These are phyloP conservation scores for Aspergillus cejpii DNA, from an alignment of 2,329 filamentous ascomycete genomes.

Conservation along the genomic window DNA sequence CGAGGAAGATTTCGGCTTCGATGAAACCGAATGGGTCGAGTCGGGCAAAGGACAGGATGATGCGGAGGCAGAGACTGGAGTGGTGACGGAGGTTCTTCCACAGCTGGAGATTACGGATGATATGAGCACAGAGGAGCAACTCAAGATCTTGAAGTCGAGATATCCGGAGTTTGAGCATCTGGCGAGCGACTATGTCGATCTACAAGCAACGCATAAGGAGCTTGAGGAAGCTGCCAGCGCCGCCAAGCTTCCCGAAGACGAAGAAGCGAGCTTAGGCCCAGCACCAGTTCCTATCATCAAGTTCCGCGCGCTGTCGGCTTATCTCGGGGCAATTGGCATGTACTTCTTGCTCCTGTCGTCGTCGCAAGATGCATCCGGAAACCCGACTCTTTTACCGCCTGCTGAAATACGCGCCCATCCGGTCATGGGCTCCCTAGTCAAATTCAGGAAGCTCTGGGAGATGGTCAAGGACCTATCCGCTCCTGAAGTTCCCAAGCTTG, in stretches of 20 bases:
- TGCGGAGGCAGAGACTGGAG: conserved; percentile 45
- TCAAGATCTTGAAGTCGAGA: conserved; percentile 66
- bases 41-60: conserved; percentile 43
- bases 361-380: conserved; percentile 53
- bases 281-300: conserved; percentile 60
- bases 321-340: conserved; percentile 79
- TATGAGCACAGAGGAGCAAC: conserved; percentile 67
- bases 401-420: conserved; percentile 80
- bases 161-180: conserved; percentile 92
- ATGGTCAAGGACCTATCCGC: conserved; percentile 61
- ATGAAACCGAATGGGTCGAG: conserved; percentile 77
- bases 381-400: conserved; percentile 60
- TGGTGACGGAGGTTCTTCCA: conserved; percentile 80
- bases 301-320: conserved; percentile 73
- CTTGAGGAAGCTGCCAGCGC: conserved; percentile 54
- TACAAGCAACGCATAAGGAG: conserved; percentile 57
- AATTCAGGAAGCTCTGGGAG: conserved; percentile 74
- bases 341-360: conserved; percentile 94
- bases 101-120: conserved; percentile 73
- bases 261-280: conserved; percentile 34
- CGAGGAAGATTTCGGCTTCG: conserved; percentile 88
- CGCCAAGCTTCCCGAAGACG: conserved; percentile 42
- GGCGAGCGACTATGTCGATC: conserved; percentile 67
- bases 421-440: conserved; percentile 77
- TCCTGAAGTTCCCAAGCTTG: conserved; percentile 35